Evolutionary conservation across 225 moss, liverwort and hornwort genomes (phyloP).

Genomic region (Marchantia paleacea): DNA sequence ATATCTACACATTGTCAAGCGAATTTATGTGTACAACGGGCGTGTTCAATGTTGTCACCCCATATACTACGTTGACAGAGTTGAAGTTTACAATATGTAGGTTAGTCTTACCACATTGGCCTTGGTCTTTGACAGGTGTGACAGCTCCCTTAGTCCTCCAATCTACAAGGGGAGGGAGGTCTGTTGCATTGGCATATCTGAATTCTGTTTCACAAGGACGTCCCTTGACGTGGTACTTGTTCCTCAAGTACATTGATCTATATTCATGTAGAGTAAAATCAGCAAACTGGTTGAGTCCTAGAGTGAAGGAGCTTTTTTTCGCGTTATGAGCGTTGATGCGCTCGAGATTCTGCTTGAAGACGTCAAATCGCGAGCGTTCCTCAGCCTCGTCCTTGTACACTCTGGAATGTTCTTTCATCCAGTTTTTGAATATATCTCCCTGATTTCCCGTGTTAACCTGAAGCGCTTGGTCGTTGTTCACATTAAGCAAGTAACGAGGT

Average conservation of each 20-base stretch:
- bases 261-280: slow-evolving; percentile 42
- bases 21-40: too few species aligned
- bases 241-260: background rate
- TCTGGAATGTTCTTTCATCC: too few species aligned
- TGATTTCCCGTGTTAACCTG: too few species aligned
- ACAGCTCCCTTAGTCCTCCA: slow-evolving; percentile 32
- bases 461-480: too few species aligned
- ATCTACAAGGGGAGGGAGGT: slow-evolving; percentile 26
- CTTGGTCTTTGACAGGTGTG: slow-evolving; percentile 10
- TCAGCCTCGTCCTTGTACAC: slow-evolving; percentile 38
- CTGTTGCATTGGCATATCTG: slow-evolving; percentile 24
- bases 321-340: slow-evolving; percentile 66
- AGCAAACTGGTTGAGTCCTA: slow-evolving; percentile 38
- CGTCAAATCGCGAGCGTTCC: slow-evolving; percentile 25
- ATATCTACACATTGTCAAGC: too few species aligned
- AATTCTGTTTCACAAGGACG: slow-evolving; percentile 11
- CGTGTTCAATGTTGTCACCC: too few species aligned
- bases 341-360: slow-evolving; percentile 63
- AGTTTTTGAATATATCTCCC: background rate
- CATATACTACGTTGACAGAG: too few species aligned
- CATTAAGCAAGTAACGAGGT: too few species aligned
- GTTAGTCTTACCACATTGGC: slow-evolving; percentile 26
- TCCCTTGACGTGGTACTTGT: slow-evolving; percentile 16
- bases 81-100: too few species aligned
- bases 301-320: slow-evolving; percentile 17